Percentiles rank a stretch among this genome's conserved stretches.
phyloP scores from a whole-genome alignment of 1,139 yeast species.

The Nadsonia starkeyi-henricii region DNA sequence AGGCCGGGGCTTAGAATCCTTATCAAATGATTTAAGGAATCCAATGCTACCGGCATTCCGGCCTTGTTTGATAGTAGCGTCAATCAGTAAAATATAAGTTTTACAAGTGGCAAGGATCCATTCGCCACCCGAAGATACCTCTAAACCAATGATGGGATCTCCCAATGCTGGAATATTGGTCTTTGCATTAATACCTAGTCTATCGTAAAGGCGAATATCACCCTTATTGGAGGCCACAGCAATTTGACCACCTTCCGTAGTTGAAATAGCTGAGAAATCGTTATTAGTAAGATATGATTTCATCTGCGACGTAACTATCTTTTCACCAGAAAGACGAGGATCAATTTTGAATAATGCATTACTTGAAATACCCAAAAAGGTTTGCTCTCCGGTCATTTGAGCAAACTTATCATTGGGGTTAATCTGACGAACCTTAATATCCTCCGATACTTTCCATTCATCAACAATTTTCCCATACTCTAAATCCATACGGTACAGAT shows the following conservation, averaged over 20 bases:
- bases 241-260: constrained; percentile 59
- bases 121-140: constrained; percentile 65
- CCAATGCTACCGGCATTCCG: constrained; percentile 49
- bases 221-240: constrained; percentile 71
- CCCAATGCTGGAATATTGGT: constrained; percentile 72
- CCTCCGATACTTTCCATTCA: constrained; percentile 49
- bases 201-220: constrained; percentile 58
- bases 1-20: constrained; percentile 56
- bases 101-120: constrained; percentile 74
- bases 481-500: constrained; percentile 60
- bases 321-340: constrained; percentile 53
- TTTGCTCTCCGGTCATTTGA: constrained; percentile 59
- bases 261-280: constrained; percentile 44
- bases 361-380: constrained; percentile 54
- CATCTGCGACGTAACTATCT: constrained; percentile 41
- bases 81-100: constrained; percentile 54
- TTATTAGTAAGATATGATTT: constrained; percentile 39
- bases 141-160: constrained; percentile 52
- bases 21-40: constrained; percentile 49
- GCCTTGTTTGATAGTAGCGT: constrained; percentile 48
- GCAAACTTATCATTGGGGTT: constrained; percentile 57
- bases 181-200: constrained; percentile 61
- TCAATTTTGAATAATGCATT: constrained; percentile 61
- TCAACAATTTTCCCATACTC: constrained; percentile 70
- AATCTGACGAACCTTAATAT: constrained; percentile 27